Base-by-base conservation (phyloP, 257 asterid genomes). In the Nicotiana attenuata region DNA sequence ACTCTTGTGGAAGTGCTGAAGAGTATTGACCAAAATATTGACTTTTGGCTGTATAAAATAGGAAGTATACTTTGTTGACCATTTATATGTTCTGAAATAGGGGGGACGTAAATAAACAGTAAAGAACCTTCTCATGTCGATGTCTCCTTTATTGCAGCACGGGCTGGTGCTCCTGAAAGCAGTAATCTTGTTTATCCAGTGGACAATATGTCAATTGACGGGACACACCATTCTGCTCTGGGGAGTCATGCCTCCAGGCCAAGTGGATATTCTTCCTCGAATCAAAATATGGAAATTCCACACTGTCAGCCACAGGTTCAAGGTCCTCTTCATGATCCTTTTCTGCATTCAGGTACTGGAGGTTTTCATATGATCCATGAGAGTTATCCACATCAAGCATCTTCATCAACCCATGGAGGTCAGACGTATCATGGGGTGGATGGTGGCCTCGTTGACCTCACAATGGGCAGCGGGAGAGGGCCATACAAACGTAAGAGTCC, bases 401-500 rank as follows among this genome's bases (percentile, higher is more conserved):
- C 97, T 84, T 89, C 97, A 68, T 89, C 96, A 84, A 86, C 67
- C 81, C 87, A 84, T 85, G 90, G 88, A 16, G 87, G 88, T 38
- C 96, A 88, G 83, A 66, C 87, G 14, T 82, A 83, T 80, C 87
- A 90, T 50, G 91, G 89, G 50, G 86, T 81, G 77, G 92, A 91
- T 76, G 84, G 85, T 85, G 89, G 91, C 59, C 86, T 85, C 81
- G 85, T 83, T 35, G 89, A 94, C 83, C 90, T 82, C 81, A 65
- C 88, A 47, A 78, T 85, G 84, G 89, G 86, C 85, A 90, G 80
- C 78, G 76, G 87, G 71, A 88, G 94, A 87, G 95, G 97, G 65
- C 88, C 87, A 22, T 86, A 87, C 89, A 93, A 93, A 88, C 88
- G 97, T 17, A 94, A 93, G 89, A 87, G 91, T 89, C 93, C 91